Evolutionary conservation across 768 basidiomycete genomes (phyloP), one percentile per base, ranked within the genome.

Genomic region (Rhizopogon vinicolor): DNA sequence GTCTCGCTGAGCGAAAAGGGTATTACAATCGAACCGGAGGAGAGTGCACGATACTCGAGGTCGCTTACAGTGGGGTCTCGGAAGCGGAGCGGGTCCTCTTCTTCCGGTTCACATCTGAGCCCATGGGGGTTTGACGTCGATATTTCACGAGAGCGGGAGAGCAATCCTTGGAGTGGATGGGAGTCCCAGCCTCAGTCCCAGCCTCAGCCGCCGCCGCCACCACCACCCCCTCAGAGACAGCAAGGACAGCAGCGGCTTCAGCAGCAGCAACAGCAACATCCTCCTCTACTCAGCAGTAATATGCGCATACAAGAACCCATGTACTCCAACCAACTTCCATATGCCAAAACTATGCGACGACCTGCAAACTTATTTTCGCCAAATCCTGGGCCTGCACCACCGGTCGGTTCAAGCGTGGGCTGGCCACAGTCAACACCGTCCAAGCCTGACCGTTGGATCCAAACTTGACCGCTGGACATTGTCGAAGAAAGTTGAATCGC

Each of bases 1-100:
- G 77, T 69, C 25, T 78, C 74, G 41, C 74, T 87, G 52, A 70
- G 71, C 2, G 78, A 77, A 43, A 77, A 75, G 44, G 84, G 86
- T 8, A 72, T 88, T 41, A 72, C 69, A 0, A 54, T 74, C 54
- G 69, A 65, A 55, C 68, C 78, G 50, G 79, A 82, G 43, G 74
- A 78, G 65, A 77, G 73, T 53, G 73, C 70, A 44, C 71, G 77
- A 25, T 72, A 65, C 51, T 65, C 59, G 3, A 58, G 64, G 0
- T 42, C 65, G 51, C 67, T 62, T 42, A 7, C 41, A 43, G 68
- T 61, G 31, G 59, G 41, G 28, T 19, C 58, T 3, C 67, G 63
- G 60, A 66, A 16, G 44, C 67, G 70, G 45, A 62, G 63, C 52
- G 64, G 69, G 49, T 63, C 73, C 9, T 63, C 63, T 40, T 54